phyloP scores from a whole-genome alignment of 371 early-diverging fungal genomes.

The Mucor piriformis region DNA sequence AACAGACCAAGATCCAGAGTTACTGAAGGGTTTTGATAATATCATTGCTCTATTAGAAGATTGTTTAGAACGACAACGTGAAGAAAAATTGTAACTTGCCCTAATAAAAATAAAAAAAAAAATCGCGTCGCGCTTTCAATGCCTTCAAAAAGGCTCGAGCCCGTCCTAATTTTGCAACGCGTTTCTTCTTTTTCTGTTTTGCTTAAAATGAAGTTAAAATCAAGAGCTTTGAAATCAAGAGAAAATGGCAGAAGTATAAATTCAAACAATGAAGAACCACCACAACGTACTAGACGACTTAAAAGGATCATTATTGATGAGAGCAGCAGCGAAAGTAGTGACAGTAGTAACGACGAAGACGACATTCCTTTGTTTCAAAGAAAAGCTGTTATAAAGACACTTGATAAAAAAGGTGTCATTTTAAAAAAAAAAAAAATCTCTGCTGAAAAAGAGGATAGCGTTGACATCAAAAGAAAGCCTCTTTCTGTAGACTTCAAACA shows the following conservation, averaged over 20 bases:
- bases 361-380: conserved; percentile 17
- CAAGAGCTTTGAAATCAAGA: neutral
- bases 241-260: neutral
- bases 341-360: conserved; percentile 15
- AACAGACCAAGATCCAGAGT: conserved; percentile 36
- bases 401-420: neutral
- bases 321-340: conserved; percentile 7
- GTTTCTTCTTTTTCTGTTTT: neutral
- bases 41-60: conserved; percentile 26
- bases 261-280: neutral
- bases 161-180: neutral
- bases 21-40: conserved; percentile 40
- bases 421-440: conserved; percentile 1
- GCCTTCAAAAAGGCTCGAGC: neutral
- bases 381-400: neutral
- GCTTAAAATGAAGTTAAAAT: neutral
- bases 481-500: neutral
- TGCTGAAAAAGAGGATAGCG: neutral
- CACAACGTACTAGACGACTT: neutral
- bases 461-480: neutral
- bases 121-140: neutral
- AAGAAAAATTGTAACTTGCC: conserved; percentile 32
- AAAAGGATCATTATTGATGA: conserved; percentile 12
- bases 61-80: conserved; percentile 22
- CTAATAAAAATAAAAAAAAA: neutral